Evolutionary conservation across 192 early-diverging fungal genomes (phyloP).

Genomic region (Mortierella claussenii): DNA sequence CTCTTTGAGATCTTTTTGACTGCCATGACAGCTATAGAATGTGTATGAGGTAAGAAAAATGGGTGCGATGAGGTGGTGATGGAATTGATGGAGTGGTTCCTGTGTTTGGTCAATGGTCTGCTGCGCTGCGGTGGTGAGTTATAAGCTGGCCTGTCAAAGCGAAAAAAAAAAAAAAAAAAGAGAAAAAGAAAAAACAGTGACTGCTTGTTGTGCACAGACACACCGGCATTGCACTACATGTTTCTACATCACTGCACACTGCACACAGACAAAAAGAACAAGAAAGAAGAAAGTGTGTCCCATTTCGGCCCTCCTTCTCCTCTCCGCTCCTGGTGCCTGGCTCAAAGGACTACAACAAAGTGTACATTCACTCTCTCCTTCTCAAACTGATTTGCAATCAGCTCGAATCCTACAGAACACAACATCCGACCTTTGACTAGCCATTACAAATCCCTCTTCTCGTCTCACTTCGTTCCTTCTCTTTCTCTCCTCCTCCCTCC

Average conservation of each 20-base stretch:
- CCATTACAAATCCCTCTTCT: background rate
- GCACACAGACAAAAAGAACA: constrained; percentile 4
- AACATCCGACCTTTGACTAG: too few species aligned
- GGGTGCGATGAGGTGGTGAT: too few species aligned
- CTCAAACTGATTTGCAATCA: constrained; percentile 1
- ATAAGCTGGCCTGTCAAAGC: background rate
- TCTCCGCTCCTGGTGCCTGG: too few species aligned
- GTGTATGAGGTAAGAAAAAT: too few species aligned
- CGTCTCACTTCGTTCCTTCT: background rate
- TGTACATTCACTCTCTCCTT: too few species aligned
- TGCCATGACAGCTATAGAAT: too few species aligned
- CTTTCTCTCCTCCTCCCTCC: constrained; percentile 1
- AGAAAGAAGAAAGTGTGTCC: constrained; percentile 1
- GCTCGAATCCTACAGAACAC: background rate
- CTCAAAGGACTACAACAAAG: too few species aligned
- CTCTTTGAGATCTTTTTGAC: constrained; percentile 25
- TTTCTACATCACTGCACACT: background rate
- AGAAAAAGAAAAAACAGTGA: constrained; percentile 13
- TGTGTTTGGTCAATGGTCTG: too few species aligned
- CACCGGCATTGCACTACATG: background rate
- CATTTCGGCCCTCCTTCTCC: background rate
- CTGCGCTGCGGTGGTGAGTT: too few species aligned
- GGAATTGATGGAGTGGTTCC: background rate
- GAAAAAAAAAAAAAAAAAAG: constrained; percentile 12
- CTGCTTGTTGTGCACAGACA: constrained; percentile 10